Percentiles rank a stretch among this genome's conserved stretches.
phyloP scores from a whole-genome alignment of 352 stramenopile genomes.

The Phytophthora ohioensis region DNA sequence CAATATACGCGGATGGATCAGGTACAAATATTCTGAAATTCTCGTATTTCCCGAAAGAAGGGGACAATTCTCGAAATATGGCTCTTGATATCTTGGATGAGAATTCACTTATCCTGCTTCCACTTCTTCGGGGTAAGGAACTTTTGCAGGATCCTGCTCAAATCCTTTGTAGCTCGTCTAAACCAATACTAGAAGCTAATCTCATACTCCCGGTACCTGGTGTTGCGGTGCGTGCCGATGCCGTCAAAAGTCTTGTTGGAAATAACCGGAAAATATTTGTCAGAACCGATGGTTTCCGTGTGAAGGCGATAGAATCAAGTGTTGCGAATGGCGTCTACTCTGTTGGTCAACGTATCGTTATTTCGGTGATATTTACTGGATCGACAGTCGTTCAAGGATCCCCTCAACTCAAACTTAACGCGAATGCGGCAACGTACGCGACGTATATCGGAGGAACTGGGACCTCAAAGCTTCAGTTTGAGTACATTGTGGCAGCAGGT shows the following conservation, averaged over 20 bases:
- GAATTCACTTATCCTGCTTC: constrained; percentile 51
- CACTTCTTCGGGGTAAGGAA: constrained; percentile 42
- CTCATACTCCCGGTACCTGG: constrained; percentile 60
- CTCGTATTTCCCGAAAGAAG: constrained; percentile 48
- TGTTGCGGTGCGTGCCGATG: constrained; percentile 52
- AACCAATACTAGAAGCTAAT: constrained; percentile 46
- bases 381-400: constrained; percentile 59
- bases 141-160: constrained; percentile 41
- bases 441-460: constrained; percentile 64
- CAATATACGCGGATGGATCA: constrained; percentile 62
- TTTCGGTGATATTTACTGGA: constrained; percentile 62
- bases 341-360: constrained; percentile 61
- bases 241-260: constrained; percentile 64
- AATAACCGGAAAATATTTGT: constrained; percentile 71
- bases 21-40: constrained; percentile 57
- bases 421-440: constrained; percentile 49
- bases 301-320: constrained; percentile 45
- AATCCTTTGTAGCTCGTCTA: constrained; percentile 49
- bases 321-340: constrained; percentile 60
- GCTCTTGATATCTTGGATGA: constrained; percentile 59
- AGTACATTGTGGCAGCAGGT: constrained; percentile 60
- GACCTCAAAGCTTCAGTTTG: constrained; percentile 52
- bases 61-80: constrained; percentile 53
- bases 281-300: constrained; percentile 64
- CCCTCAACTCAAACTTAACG: constrained; percentile 62